Conservation (phyloP, 2,329 filamentous ascomycete genomes). For the Aspergillus versicolor region DNA sequence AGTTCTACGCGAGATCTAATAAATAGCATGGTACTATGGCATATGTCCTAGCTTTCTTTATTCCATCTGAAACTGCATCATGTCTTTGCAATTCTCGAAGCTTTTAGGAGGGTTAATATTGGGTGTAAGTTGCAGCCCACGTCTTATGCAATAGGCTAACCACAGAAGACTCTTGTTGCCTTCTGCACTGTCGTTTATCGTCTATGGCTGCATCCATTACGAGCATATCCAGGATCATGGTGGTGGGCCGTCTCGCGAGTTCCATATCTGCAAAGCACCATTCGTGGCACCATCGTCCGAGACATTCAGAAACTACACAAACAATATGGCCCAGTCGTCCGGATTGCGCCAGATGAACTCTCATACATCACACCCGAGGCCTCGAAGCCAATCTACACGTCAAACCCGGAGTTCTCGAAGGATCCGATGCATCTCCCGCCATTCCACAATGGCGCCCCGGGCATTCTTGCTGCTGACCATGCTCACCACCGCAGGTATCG, state of each 20-base stretch:
- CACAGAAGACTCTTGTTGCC: not conserved
- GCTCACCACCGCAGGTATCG: conserved; percentile 29
- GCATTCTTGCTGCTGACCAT: conserved; percentile 4
- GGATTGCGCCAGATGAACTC: conserved; percentile 37
- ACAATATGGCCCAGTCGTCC: conserved; percentile 37
- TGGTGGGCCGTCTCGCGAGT: conserved; percentile 25
- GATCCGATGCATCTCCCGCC: not conserved
- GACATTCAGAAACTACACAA: conserved; percentile 27
- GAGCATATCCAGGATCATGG: conserved; percentile 28
- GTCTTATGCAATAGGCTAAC: not conserved
- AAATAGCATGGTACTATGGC: too few relatives aligned
- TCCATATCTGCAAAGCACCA: conserved; percentile 19
- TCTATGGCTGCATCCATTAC: not conserved
- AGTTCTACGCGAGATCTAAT: too few relatives aligned
- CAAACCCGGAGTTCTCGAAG: not conserved
- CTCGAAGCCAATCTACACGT: not conserved
- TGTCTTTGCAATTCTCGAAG: not conserved
- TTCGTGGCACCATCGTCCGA: conserved; percentile 25
- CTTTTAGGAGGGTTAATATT: too few relatives aligned
- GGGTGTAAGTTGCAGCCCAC: too few relatives aligned
- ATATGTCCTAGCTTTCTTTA: too few relatives aligned
- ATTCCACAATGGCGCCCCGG: not conserved
- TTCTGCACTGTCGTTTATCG: not conserved
- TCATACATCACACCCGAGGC: conserved; percentile 19
- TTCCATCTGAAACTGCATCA: not conserved